A percentile compares a stretch with the other conserved stretches of the same genome.
Conservation (phyloP, 2,329 filamentous ascomycete species). For the Cordyceps tenuipes region DNA sequence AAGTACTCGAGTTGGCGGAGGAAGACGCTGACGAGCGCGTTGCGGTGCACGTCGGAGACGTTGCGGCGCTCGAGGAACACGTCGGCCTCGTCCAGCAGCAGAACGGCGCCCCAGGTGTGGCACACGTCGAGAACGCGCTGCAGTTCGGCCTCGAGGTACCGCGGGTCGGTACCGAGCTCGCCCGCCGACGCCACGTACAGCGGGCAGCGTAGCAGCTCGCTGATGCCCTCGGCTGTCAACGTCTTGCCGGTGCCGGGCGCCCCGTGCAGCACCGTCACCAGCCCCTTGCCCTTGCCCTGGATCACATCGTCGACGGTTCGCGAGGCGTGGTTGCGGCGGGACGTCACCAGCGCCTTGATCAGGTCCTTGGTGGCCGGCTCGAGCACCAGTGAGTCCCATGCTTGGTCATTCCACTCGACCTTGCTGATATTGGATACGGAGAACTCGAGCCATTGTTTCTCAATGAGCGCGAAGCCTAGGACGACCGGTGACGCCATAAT, state of each 20-base stretch:
- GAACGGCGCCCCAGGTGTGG: slow-evolving; percentile 76
- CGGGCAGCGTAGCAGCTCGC: slow-evolving; percentile 71
- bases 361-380: slow-evolving; percentile 52
- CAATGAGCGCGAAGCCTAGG: slow-evolving; percentile 76
- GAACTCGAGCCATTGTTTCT: slow-evolving; percentile 88
- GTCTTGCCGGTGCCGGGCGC: slow-evolving; percentile 86
- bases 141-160: slow-evolving; percentile 64
- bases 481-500: slow-evolving; percentile 78
- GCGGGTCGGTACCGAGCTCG: slow-evolving; percentile 71
- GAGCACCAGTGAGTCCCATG: slow-evolving; percentile 75
- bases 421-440: slow-evolving; percentile 70
- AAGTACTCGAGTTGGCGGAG: slow-evolving; percentile 83
- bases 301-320: slow-evolving; percentile 78
- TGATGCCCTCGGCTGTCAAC: slow-evolving; percentile 77
- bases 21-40: slow-evolving; percentile 81
- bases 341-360: slow-evolving; percentile 69
- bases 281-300: slow-evolving; percentile 76
- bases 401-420: slow-evolving; percentile 75
- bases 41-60: slow-evolving; percentile 75
- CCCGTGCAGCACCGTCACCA: slow-evolving; percentile 74
- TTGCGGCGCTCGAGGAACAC: slow-evolving; percentile 78
- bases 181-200: slow-evolving; percentile 77
- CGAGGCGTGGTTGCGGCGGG: slow-evolving; percentile 73
- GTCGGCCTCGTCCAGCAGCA: slow-evolving; percentile 79
- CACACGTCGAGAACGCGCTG: slow-evolving; percentile 81